Conservation (phyloP, 257 asterid genomes). For the Prunella vulgaris region DNA sequence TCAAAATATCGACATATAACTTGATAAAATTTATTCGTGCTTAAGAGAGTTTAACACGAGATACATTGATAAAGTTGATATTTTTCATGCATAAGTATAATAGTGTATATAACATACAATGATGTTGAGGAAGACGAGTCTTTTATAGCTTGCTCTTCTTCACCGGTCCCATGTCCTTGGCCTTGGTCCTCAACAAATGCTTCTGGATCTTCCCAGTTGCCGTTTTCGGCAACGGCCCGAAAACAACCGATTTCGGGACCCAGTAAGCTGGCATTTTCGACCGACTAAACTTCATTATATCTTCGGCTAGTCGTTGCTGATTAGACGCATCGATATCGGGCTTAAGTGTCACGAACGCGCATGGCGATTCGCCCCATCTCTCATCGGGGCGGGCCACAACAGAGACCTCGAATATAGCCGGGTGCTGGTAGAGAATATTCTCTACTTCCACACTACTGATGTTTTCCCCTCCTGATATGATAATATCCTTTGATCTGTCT, state of each 20-base stretch:
- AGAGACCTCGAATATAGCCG: conserved; percentile 71
- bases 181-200: conserved; percentile 77
- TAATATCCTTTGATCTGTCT: conserved; percentile 86
- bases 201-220: conserved; percentile 98
- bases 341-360: conserved; percentile 87
- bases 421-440: conserved; percentile 75
- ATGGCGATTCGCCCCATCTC: conserved; percentile 94
- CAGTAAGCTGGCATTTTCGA: conserved; percentile 82
- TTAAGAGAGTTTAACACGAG: background rate
- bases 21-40: background rate
- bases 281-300: conserved; percentile 69
- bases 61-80: background rate
- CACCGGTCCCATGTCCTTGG: conserved; percentile 84
- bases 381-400: conserved; percentile 89
- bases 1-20: background rate
- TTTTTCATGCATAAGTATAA: background rate
- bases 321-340: conserved; percentile 37
- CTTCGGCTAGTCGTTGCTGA: conserved; percentile 44
- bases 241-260: conserved; percentile 80
- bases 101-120: background rate
- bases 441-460: conserved; percentile 94
- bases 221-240: conserved; percentile 89
- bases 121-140: background rate
- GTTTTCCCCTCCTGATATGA: conserved; percentile 92
- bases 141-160: conserved; percentile 59